Evolutionary conservation across 768 basidiomycete species (phyloP).

Genomic region (Boletus rubroflammeus): DNA sequence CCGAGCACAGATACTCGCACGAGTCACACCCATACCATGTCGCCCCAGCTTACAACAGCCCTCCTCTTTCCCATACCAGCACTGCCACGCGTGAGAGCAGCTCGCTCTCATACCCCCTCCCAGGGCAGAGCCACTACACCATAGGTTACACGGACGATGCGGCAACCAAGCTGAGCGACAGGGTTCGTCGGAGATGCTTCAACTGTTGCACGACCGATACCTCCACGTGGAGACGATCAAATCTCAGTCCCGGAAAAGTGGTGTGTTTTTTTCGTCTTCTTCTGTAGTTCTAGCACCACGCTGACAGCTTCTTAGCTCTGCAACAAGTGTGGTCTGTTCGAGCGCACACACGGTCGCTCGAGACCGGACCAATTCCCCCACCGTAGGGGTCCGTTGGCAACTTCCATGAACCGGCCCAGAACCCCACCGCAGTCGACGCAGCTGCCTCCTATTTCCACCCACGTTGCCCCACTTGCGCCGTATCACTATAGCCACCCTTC

Average conservation of each 20-base stretch:
- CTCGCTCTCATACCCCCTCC: slow-evolving; percentile 35
- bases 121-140: slow-evolving; percentile 36
- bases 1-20: slow-evolving; percentile 32
- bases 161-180: slow-evolving; percentile 73
- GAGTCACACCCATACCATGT: slow-evolving; percentile 32
- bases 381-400: slow-evolving; percentile 66
- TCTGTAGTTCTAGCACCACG: not conserved
- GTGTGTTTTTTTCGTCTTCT: slow-evolving; percentile 31
- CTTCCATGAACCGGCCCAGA: slow-evolving; percentile 44
- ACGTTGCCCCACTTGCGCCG: slow-evolving; percentile 39
- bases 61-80: slow-evolving; percentile 24
- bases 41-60: slow-evolving; percentile 26
- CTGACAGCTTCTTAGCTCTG: slow-evolving; percentile 33
- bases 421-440: slow-evolving; percentile 46
- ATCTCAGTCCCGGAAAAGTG: slow-evolving; percentile 79
- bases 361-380: slow-evolving; percentile 80
- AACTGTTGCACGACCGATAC: slow-evolving; percentile 86
- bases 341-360: slow-evolving; percentile 75
- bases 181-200: slow-evolving; percentile 74
- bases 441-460: slow-evolving; percentile 44
- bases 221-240: slow-evolving; percentile 74
- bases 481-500: slow-evolving; percentile 53
- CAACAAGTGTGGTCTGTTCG: slow-evolving; percentile 75
- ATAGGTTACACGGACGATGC: slow-evolving; percentile 71
- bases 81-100: slow-evolving; percentile 22